Base-by-base conservation (phyloP, 1,139 yeast genomes). In the Taiozyma sp. region DNA sequence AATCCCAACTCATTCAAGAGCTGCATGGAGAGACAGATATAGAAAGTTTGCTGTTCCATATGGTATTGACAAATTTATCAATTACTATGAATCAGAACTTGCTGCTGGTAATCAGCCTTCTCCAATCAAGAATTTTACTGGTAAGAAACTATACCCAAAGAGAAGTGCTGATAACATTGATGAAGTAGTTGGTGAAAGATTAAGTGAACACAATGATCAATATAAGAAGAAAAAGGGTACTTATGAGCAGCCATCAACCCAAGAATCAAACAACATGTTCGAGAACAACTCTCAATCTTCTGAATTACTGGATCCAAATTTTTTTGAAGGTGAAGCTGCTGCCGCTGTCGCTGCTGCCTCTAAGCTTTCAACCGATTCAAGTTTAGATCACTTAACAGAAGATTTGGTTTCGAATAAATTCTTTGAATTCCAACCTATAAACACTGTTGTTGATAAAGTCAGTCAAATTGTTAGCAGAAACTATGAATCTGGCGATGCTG, bases 21-120 rank as follows among this genome's bases (percentile, higher is more conserved):
- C 79, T 60, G 83, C 90, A 29, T 86, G 91, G 91, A 80, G 93
- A 65, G 93, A 85, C 63, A 74, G 93, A 54, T 85, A 79, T 64
- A 71, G 91, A 57, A 85, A 85, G 65, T 84, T 83, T 65, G 79
- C 84, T 28, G 65, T 78, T 7, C 72, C 72, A n/a, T 81, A 76
- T 59, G 88, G 89, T 29, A 71, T 85, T 45, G 79, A 77, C 51
- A 72, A 74, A 47, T 86, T 80, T 61, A 72, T 82, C 45, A 65
- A 68, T 9, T 81, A 83, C 61, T 85, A 81, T 64, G 80, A 81
- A 37, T 61, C 62, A 6, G 73, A 76, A 53, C 51, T 66, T 29
- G 65, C 61, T 16, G 66, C 66, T 42, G 72, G 73, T 30, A 62
- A 67, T 35, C 61, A 55, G 3, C 85, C 88, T 1, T 71, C 70